These are phyloP conservation scores for Aspergillus cejpii DNA, from an alignment of 2,329 filamentous ascomycete species.

Conservation along the genomic window DNA sequence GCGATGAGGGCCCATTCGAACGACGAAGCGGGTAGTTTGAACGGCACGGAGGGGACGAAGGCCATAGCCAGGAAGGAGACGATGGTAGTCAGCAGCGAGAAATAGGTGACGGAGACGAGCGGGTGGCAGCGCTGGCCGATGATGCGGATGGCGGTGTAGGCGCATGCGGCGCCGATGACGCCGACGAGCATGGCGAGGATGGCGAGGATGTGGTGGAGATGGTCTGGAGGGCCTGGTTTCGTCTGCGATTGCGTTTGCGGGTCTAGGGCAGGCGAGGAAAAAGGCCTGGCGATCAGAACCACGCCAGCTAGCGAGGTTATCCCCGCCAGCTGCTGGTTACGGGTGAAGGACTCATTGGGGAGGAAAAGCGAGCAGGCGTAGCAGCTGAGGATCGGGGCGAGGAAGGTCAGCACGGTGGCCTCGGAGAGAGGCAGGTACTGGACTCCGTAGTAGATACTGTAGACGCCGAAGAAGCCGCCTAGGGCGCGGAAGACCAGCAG, in stretches of 20 bases:
- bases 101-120: constrained; percentile 81
- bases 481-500: constrained; percentile 63
- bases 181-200: constrained; percentile 68
- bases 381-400: constrained; percentile 70
- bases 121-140: constrained; percentile 76
- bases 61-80: constrained; percentile 59
- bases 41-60: constrained; percentile 49
- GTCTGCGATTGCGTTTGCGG: too few species aligned
- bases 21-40: constrained; percentile 49
- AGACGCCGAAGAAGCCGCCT: constrained; percentile 70
- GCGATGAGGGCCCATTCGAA: constrained; percentile 62
- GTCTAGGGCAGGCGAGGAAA: constrained; percentile 16
- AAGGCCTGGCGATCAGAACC: constrained; percentile 71
- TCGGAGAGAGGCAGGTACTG: constrained; percentile 79
- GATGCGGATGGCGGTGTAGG: constrained; percentile 69
- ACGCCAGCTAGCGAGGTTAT: constrained; percentile 71
- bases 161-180: constrained; percentile 66
- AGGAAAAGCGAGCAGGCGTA: constrained; percentile 71
- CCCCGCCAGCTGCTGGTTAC: constrained; percentile 67
- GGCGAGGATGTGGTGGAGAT: constrained; percentile 61
- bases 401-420: constrained; percentile 82
- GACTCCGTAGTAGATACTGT: constrained; percentile 66
- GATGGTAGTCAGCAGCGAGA: constrained; percentile 62
- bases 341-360: constrained; percentile 66
- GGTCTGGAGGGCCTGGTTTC: constrained; percentile 41